Percentiles rank a stretch among this genome's conserved stretches.
Conservation (phyloP, 192 early-diverging fungal species). For the Coemansia sp. region DNA sequence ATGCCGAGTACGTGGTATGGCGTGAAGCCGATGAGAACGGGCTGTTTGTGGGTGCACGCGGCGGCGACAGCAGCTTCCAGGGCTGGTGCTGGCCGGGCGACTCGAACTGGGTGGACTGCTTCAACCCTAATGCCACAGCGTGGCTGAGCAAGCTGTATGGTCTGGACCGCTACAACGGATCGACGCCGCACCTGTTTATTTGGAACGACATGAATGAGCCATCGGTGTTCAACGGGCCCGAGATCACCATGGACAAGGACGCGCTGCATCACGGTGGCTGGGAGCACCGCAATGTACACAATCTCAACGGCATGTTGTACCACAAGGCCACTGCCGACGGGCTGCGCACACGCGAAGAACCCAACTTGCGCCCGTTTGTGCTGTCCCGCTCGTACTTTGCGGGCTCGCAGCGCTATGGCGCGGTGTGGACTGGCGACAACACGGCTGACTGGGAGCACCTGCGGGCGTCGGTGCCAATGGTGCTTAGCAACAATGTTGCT, state of each 20-base stretch:
- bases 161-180: constrained; percentile 79
- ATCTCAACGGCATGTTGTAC: constrained; percentile 84
- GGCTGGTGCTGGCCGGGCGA: constrained; percentile 98
- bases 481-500: constrained; percentile 78
- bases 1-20: constrained; percentile 69
- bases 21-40: constrained; percentile 73
- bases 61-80: constrained; percentile 70
- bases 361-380: constrained; percentile 81
- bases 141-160: constrained; percentile 82
- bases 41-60: constrained; percentile 75
- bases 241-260: constrained; percentile 96
- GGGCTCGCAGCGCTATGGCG: constrained; percentile 91
- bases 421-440: constrained; percentile 99
- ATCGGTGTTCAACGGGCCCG: constrained; percentile 93
- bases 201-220: constrained; percentile 99
- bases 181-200: constrained; percentile 74
- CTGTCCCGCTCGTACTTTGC: constrained; percentile 95
- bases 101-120: constrained; percentile 92
- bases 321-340: constrained; percentile 87
- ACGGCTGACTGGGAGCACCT: constrained; percentile 86
- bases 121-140: constrained; percentile 68
- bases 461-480: constrained; percentile 79
- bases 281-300: constrained; percentile 97
- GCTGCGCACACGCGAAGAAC: constrained; percentile 58
- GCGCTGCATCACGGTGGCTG: constrained; percentile 77